A percentile compares a stretch with the other conserved stretches of the same genome.
Evolutionary conservation across 2,329 filamentous ascomycete genomes (phyloP).

Genomic region (Helminthosporium solani): DNA sequence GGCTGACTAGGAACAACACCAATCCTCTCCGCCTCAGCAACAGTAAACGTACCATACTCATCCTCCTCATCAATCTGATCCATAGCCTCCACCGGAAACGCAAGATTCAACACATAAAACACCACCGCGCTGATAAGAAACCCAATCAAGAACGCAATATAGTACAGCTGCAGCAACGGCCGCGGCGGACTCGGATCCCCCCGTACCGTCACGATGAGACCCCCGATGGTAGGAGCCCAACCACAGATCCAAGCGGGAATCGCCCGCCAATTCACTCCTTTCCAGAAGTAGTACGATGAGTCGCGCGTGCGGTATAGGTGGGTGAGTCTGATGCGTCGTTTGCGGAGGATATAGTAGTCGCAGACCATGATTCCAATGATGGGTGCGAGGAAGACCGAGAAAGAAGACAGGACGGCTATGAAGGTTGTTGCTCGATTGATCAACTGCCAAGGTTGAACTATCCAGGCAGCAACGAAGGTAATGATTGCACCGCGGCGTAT

Average conservation of each 20-base stretch:
- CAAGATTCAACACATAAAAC: constrained; percentile 39
- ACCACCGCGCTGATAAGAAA: constrained; percentile 43
- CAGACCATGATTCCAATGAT: constrained; percentile 44
- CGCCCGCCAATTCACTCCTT: constrained; percentile 48
- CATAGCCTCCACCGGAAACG: constrained; percentile 45
- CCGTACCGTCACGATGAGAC: constrained; percentile 41
- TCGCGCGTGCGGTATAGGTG: constrained; percentile 40
- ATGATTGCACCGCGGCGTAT: constrained; percentile 40
- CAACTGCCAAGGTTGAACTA: constrained; percentile 42
- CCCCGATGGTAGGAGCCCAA: constrained; percentile 48
- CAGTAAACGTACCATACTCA: constrained; percentile 49
- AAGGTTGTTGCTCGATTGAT: constrained; percentile 42
- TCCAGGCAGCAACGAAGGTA: constrained; percentile 37
- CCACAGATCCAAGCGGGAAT: constrained; percentile 48
- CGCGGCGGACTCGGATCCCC: constrained; percentile 37
- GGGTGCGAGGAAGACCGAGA: constrained; percentile 45
- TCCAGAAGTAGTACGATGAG: constrained; percentile 47
- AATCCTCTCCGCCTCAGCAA: constrained; percentile 44
- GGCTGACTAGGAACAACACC: constrained; percentile 33
- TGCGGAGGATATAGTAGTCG: constrained; percentile 43
- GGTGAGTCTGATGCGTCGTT: constrained; percentile 36
- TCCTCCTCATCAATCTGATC: constrained; percentile 49
- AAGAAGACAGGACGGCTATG: constrained; percentile 44
- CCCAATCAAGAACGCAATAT: constrained; percentile 51
- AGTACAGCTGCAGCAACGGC: constrained; percentile 49